Evolutionary conservation across 169 alveolate species (phyloP).

Genomic region (Cryptosporidium sp.): DNA sequence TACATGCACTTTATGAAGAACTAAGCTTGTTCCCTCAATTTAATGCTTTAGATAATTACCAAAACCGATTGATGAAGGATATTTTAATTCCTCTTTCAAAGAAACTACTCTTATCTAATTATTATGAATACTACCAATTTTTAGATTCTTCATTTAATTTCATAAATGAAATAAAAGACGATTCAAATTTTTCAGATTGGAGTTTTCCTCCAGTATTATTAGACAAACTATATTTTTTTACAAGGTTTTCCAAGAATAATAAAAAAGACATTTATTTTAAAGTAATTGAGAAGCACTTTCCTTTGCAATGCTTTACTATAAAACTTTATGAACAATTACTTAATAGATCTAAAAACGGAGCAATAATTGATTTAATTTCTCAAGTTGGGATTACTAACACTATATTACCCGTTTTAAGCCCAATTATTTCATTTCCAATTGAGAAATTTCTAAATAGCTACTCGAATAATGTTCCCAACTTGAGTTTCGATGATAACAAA

Average conservation of each 20-base stretch:
- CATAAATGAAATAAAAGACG: neutral
- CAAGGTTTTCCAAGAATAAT: neutral
- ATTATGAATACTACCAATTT: constrained; percentile 55
- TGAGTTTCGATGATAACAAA: constrained; percentile 4
- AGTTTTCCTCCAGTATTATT: constrained; percentile 61
- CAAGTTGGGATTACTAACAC: neutral
- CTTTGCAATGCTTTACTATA: constrained; percentile 40
- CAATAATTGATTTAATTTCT: constrained; percentile 17
- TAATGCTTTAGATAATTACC: neutral
- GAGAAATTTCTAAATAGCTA: constrained; percentile 8
- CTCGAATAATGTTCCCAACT: neutral
- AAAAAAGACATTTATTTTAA: constrained; percentile 5
- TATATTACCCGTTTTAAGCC: constrained; percentile 29
- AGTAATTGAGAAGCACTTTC: constrained; percentile 6
- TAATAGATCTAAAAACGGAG: neutral
- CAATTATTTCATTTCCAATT: constrained; percentile 37
- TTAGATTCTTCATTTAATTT: neutral
- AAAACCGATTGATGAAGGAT: constrained; percentile 33
- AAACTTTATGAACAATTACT: constrained; percentile 15
- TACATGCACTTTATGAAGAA: constrained; percentile 59
- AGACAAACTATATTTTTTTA: constrained; percentile 7
- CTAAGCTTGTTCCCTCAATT: constrained; percentile 12
- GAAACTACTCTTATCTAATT: neutral
- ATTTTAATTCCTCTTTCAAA: constrained; percentile 57
- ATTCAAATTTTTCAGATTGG: neutral